Percentiles rank a stretch among this genome's conserved stretches.
These are phyloP conservation scores for Candida succiphila DNA, from an alignment of 805 yeast species.

Conservation along the genomic window DNA sequence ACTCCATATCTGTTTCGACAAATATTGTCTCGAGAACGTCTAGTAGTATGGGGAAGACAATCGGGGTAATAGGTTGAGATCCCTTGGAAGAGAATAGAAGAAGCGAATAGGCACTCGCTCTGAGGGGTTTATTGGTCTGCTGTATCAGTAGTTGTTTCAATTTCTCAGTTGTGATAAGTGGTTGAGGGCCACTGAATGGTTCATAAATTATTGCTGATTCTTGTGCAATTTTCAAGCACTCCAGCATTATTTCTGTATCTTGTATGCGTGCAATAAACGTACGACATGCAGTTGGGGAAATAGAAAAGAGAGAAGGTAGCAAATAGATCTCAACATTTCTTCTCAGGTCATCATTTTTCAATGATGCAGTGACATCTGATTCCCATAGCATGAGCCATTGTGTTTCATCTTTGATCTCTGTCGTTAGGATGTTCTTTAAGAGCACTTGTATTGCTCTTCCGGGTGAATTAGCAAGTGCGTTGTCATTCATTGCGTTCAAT, in stretches of 20 bases:
- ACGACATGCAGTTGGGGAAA: conserved; percentile 33
- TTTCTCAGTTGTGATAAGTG: conserved; percentile 18
- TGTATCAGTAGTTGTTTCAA: conserved; percentile 29
- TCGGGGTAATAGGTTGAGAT: conserved; percentile 42
- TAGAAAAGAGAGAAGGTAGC: conserved; percentile 51
- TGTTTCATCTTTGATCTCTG: conserved; percentile 10
- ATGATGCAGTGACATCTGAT: conserved; percentile 21
- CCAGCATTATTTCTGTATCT: conserved; percentile 33
- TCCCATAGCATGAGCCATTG: conserved; percentile 49
- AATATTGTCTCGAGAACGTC: conserved; percentile 39
- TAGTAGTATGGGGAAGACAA: conserved; percentile 33
- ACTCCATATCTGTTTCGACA: conserved; percentile 58
- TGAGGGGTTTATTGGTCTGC: conserved; percentile 25
- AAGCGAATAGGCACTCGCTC: conserved; percentile 52
- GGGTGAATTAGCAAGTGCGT: conserved; percentile 55
- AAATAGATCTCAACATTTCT: conserved; percentile 48
- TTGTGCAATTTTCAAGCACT: conserved; percentile 56
- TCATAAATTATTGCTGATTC: conserved; percentile 41
- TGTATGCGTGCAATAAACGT: conserved; percentile 24
- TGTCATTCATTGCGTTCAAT: conserved; percentile 40
- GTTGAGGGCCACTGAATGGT: conserved; percentile 32
- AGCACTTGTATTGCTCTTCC: conserved; percentile 45
- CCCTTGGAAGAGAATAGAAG: conserved; percentile 52
- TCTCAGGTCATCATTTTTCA: conserved; percentile 23
- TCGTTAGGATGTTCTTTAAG: conserved; percentile 20